These are phyloP conservation scores for Stevia rebaudiana DNA, from an alignment of 140 eudicot genomes.

Conservation along the genomic window DNA sequence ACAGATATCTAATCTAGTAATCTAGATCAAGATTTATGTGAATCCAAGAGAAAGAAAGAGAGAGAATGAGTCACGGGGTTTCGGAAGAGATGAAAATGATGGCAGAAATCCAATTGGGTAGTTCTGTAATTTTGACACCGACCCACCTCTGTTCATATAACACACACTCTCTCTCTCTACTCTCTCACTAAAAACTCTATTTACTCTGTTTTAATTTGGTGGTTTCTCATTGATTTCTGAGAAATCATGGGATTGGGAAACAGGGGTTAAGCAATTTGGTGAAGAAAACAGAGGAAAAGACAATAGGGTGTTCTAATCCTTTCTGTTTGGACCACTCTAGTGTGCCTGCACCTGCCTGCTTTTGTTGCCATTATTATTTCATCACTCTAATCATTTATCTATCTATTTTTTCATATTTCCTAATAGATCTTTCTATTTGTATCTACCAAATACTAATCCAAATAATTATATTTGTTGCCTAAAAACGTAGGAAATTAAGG, in stretches of 20 bases:
- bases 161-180: not conserved
- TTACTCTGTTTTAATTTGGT: not conserved
- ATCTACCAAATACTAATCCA: too few relatives aligned
- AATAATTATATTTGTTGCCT: too few relatives aligned
- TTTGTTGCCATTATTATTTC: constrained; percentile 5
- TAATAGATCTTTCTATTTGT: too few relatives aligned
- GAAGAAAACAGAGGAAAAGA: constrained; percentile 21
- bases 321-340: constrained; percentile 29
- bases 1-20: constrained; percentile 24
- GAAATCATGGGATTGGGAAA: constrained; percentile 8
- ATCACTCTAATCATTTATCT: too few relatives aligned
- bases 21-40: constrained; percentile 25
- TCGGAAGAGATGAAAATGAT: constrained; percentile 18
- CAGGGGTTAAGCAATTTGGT: too few relatives aligned
- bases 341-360: constrained; percentile 15
- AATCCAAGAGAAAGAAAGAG: constrained; percentile 4
- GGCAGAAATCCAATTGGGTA: constrained; percentile 24
- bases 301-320: not conserved
- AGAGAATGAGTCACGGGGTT: constrained; percentile 40
- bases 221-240: not conserved
- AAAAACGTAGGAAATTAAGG: too few relatives aligned
- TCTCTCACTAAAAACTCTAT: too few relatives aligned
- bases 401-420: too few relatives aligned
- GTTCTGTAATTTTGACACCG: constrained; percentile 23
- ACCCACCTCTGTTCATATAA: constrained; percentile 27